Evolutionary conservation across 2,329 filamentous ascomycete genomes (phyloP), one percentile per base, ranked within the genome.

Genomic region (Fusarium sp.): DNA sequence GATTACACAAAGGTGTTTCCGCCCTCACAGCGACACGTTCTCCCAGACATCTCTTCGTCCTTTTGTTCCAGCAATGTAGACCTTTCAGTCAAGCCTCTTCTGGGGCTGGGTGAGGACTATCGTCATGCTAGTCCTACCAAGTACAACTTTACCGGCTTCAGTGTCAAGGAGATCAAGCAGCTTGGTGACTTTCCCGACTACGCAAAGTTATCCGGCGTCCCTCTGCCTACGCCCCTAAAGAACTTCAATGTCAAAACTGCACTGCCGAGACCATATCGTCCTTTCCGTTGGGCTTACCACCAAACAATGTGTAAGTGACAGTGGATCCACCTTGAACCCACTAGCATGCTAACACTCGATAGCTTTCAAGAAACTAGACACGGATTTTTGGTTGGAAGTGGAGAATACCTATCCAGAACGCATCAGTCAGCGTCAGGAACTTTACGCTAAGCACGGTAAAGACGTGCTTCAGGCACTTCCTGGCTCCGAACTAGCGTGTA

Each of bases 321-420:
- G 16, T 20, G 20, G 2, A 17, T 3, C 17, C 11, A 35, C 1
- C 3, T 17, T 24, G 2, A 7, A 2, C 11, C 5, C 1, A 33
- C 1, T 4, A 35, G 3, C 1, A 12, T 2, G 76, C 92, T 86
- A 53, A 40, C 17, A 5, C 3, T 4, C 1, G 29, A 4, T 68
- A 96, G 93, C 94, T 2, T 84, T 96, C 10, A 91, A 89, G 49
- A 97, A 94, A 75, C 84, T 96, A 81, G 93, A 97, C 70, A 84
- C 91, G 0, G 92, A 97, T 79, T 97, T 92, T 89, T 97, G 94
- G 94, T 85, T 97, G n/a, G 94, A 97, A 82, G 87, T 97, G 2
- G 94, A 96, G 74, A 91, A 85, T 58, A 93, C 89, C 4, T 97
- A 97, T 79, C 83, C 83, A 53, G 77, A 86, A 1, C 89, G 92